Base-by-base conservation (phyloP, 345 rosid species). In the Erysimum cheiranthoides region DNA sequence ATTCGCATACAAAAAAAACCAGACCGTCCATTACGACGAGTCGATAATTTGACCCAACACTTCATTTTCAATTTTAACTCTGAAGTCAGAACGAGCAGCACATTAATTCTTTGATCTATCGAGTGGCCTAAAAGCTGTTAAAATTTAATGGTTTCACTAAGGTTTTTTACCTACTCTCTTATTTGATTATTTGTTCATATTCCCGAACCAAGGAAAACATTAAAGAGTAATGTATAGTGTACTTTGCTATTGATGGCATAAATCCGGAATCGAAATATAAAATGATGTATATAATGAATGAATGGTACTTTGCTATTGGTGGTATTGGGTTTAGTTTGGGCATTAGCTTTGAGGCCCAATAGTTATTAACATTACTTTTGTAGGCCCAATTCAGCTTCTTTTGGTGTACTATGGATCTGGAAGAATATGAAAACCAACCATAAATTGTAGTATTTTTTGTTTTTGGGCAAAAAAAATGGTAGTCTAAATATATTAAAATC, bases 41-140 rank as follows among this genome's bases (percentile, higher is more conserved):
- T 73, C 10, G 18, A 31, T 59, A 68, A 59, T 50, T 50, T 67
- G 68, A 75, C 73, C 67, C 45, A 49, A 30, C 18, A 49, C 18
- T 31, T 50, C 8, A 61, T 32, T 60, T 39, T 67, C 10, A 49
- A 10, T 61, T 61, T 52, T 46, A 46, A 66, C 50, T 56, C 21
- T 56, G 13, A 65, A 35, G 51, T 63, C 61, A 47, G 68, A 61
- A 27, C 27, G 16, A 66, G 3, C 39, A 34, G 17, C 34, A 28
- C 35, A 47, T 75, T 59, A 47, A 27, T 47, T 65, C 9, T 66
- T 25, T 13, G 28, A 50, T 50, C 14, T 49, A 60, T 47, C 25
- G 30, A 71, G 39, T 35, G 31, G 51, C 14, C 45, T 45, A 53
- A 32, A 63, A 31, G 63, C 46, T 63, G 56, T 63, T 8, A 10